These are phyloP conservation scores for Candolleomyces aberdarensis DNA, from an alignment of 768 basidiomycete genomes.

Conservation along the genomic window DNA sequence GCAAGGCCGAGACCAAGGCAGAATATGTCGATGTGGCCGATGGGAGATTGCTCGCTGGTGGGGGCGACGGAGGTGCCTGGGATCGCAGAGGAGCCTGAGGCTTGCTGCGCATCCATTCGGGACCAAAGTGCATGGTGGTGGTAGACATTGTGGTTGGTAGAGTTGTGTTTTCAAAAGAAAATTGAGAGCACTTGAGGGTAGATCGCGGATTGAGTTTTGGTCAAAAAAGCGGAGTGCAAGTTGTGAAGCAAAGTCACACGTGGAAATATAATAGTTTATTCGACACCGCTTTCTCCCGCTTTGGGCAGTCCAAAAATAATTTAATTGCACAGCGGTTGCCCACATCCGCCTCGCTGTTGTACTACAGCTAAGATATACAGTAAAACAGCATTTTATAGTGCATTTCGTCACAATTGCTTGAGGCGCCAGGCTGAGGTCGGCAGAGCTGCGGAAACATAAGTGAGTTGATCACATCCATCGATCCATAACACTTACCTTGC, in stretches of 20 bases:
- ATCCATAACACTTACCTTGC: conserved; percentile 55
- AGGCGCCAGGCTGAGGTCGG: conserved; percentile 74
- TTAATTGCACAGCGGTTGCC: neutral
- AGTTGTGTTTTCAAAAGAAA: conserved; percentile 17
- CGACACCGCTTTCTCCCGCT: conserved; percentile 12
- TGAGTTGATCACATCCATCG: neutral
- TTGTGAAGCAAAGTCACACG: conserved; percentile 31
- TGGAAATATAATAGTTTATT: conserved; percentile 30
- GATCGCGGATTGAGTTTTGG: conserved; percentile 22
- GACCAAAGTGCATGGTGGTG: conserved; percentile 86
- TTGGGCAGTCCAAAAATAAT: conserved; percentile 1
- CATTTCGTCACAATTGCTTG: conserved; percentile 37
- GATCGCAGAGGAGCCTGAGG: conserved; percentile 51
- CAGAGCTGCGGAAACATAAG: conserved; percentile 41
- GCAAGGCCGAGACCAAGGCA: conserved; percentile 58
- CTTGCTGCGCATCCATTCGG: conserved; percentile 91
- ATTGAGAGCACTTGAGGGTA: conserved; percentile 14
- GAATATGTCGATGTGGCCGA: conserved; percentile 67
- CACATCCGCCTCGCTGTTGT: neutral
- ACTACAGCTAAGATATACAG: neutral
- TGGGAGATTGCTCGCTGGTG: conserved; percentile 39
- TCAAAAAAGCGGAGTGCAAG: conserved; percentile 31
- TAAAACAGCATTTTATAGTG: neutral
- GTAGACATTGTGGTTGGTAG: conserved; percentile 40
- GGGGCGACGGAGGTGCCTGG: conserved; percentile 59